A percentile compares a stretch with the other conserved stretches of the same genome.
Conservation (phyloP, 2,329 filamentous ascomycete species). For the Emmonsiellopsis sp. region DNA sequence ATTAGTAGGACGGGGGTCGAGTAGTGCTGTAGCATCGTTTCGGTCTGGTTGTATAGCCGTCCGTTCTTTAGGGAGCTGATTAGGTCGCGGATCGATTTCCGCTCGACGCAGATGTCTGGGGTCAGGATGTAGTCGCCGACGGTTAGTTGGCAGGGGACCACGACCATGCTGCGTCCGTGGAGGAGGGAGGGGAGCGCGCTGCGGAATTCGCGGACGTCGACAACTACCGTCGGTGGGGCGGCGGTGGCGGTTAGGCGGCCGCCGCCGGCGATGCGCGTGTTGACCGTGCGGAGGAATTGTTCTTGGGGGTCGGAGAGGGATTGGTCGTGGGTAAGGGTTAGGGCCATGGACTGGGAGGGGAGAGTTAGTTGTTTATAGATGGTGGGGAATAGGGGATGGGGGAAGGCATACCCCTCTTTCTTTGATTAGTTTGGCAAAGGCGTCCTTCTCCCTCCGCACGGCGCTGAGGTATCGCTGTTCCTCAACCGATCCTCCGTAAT, state of each 20-base stretch:
- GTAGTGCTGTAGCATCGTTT: constrained; percentile 93
- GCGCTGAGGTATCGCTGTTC: constrained; percentile 87
- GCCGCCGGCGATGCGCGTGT: constrained; percentile 91
- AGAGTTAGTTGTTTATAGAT: constrained; percentile 7
- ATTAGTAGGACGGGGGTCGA: constrained; percentile 83
- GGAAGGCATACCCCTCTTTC: constrained; percentile 58
- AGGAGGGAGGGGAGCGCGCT: constrained; percentile 85
- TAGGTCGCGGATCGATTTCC: constrained; percentile 85
- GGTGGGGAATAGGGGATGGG: neutral
- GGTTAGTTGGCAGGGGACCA: constrained; percentile 91
- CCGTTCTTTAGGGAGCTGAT: constrained; percentile 89
- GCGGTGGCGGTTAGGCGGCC: constrained; percentile 76
- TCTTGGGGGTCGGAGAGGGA: constrained; percentile 75
- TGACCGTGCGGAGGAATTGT: constrained; percentile 85
- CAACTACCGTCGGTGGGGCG: constrained; percentile 79
- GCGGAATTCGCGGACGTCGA: constrained; percentile 93
- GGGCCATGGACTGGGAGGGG: constrained; percentile 59
- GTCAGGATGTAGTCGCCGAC: constrained; percentile 94
- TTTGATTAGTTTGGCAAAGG: constrained; percentile 88
- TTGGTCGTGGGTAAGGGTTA: constrained; percentile 71
- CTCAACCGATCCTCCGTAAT: constrained; percentile 89
- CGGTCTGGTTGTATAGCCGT: constrained; percentile 81
- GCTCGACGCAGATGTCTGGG: constrained; percentile 84
- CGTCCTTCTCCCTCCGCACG: constrained; percentile 90
- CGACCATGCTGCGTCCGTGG: constrained; percentile 77